Evolutionary conservation across 2,329 filamentous ascomycete species (phyloP), one percentile per base, ranked within the genome.

Genomic region (Catunica adiposa): DNA sequence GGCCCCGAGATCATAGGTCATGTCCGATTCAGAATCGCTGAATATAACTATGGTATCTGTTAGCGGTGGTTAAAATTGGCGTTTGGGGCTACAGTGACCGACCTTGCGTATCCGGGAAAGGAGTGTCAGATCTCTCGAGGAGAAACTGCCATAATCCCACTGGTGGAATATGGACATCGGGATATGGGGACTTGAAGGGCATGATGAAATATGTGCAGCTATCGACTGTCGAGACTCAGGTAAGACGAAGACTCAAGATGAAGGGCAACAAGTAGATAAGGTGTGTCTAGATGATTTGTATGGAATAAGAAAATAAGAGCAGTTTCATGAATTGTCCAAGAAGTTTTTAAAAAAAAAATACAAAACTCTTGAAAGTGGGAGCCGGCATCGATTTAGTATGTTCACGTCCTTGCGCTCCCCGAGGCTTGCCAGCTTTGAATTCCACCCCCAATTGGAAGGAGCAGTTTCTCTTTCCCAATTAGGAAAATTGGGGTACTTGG

Each of bases 141-240:
- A 94, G 70, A 57, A 89, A 81, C 0, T 75, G 75, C 86, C 86
- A 95, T 51, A 94, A 65, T 66, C 94, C 88, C 56, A 82, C 69
- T 61, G 83, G 70, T 0, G 89, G 89, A 42, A 95, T 82, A 20
- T 81, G 72, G 38, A 92, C 63, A 6, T 73, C 67, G 1, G 80
- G 73, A 64, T 82, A 87, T 0, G 71, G 69, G 2, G 87, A 89
- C 50, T 78, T 71, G 63, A 82, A 75, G 59, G 85, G 83, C 88
- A 94, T 94, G 34, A 60, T 55, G 25, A 8, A 29, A 17, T 15
- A 7, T 44, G 20, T 44, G 20, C 8, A n/a, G n/a, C 8, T 8
- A 17, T 17, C 20, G n/a, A 44, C 9, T 51, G 26, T 31, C n/a
- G 15, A 4, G 4, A 38, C n/a, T 26, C 2, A 38, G 17, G 48